Evolutionary conservation across 129 eudicot species (phyloP).

Genomic region (carrot (Daucus carota)): DH1_v3.0 NC_030386.2:24523501-24524000

Average conservation of each 20-base stretch:
- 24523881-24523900: conserved; percentile 75
- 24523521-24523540: conserved; percentile 34
- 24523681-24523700: conserved; percentile 66
- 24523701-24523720: conserved; percentile 82
- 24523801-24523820: conserved; percentile 8
- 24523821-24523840: conserved; percentile 31
- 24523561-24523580: neutral
- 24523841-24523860: conserved; percentile 64
- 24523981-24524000: conserved; percentile 53
- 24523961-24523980: conserved; percentile 47
- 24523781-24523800: neutral
- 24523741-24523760: conserved; percentile 1
- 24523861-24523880: conserved; percentile 46
- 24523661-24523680: conserved; percentile 91
- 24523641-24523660: conserved; percentile 63
- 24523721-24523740: conserved; percentile 76
- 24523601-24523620: neutral
- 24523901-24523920: conserved; percentile 69
- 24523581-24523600: neutral
- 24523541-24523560: neutral
- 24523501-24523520: conserved; percentile 26
- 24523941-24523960: conserved; percentile 40
- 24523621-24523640: neutral
- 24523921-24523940: conserved; percentile 29
- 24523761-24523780: conserved; percentile 7